phyloP scores from a whole-genome alignment of 768 basidiomycete species.

The Suillus paluster region DNA sequence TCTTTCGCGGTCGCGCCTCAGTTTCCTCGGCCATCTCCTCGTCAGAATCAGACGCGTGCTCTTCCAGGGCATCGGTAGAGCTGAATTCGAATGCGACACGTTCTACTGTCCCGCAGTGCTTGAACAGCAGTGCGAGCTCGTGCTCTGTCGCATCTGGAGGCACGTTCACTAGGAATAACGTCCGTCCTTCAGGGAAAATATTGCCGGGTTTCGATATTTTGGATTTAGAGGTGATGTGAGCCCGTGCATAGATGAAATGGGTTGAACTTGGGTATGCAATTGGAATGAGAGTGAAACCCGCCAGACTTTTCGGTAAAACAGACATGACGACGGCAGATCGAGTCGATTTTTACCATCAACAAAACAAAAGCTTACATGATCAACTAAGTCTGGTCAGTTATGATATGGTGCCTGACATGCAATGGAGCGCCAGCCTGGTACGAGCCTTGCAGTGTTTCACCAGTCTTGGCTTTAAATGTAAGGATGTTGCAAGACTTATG shows the following conservation, averaged over 20 bases:
- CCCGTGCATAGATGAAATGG: constrained; percentile 81
- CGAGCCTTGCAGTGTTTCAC: no score
- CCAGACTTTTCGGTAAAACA: constrained; percentile 23
- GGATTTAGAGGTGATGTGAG: constrained; percentile 57
- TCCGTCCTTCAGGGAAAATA: constrained; percentile 58
- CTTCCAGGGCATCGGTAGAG: constrained; percentile 20
- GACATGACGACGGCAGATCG: constrained; percentile 1
- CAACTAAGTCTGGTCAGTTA: no score
- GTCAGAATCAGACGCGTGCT: constrained; percentile 29
- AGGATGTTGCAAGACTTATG: no score
- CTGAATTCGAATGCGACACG: constrained; percentile 67
- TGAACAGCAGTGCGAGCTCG: constrained; percentile 80
- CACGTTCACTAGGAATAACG: constrained; percentile 87
- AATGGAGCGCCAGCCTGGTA: no score
- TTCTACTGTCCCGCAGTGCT: constrained; percentile 77
- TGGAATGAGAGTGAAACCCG: constrained; percentile 44
- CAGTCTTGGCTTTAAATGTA: no score
- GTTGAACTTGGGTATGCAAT: constrained; percentile 46
- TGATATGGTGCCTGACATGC: no score
- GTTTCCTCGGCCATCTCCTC: constrained; percentile 12
- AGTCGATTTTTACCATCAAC: neutral
- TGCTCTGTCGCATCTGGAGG: constrained; percentile 88
- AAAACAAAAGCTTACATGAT: no score
- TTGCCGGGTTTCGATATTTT: constrained; percentile 27
- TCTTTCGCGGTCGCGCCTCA: constrained; percentile 33